Percentiles rank a stretch among this genome's conserved stretches.
These are phyloP conservation scores for Acrocalymma vagum DNA, from an alignment of 2,329 filamentous ascomycete species.

Conservation along the genomic window DNA sequence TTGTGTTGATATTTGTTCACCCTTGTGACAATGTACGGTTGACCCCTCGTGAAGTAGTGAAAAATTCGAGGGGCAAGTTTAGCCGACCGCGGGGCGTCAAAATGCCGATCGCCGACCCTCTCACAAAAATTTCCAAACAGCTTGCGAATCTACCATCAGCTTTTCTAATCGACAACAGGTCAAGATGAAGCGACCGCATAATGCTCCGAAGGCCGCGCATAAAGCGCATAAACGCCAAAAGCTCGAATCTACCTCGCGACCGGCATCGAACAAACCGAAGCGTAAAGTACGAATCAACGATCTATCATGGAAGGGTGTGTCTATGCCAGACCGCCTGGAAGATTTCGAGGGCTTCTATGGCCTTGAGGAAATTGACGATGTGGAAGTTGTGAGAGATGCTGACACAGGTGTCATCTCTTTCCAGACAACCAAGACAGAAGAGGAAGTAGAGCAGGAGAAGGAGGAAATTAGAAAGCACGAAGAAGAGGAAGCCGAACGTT, in stretches of 20 bases:
- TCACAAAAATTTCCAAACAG: slow-evolving; percentile 25
- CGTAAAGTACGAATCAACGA: slow-evolving; percentile 56
- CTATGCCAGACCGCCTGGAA: slow-evolving; percentile 77
- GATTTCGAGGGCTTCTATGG: slow-evolving; percentile 95
- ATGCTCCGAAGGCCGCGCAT: slow-evolving; percentile 47
- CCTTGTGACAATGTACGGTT: no score
- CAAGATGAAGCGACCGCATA: slow-evolving; percentile 48
- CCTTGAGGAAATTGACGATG: slow-evolving; percentile 88
- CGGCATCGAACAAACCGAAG: slow-evolving; percentile 28
- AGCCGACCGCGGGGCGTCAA: slow-evolving; percentile 31
- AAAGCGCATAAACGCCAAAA: slow-evolving; percentile 55
- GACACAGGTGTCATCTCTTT: slow-evolving; percentile 60
- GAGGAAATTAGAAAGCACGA: slow-evolving; percentile 30
- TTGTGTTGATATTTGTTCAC: no score
- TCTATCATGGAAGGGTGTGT: slow-evolving; percentile 70
- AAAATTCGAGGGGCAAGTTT: slow-evolving; percentile 21
- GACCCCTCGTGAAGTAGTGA: slow-evolving; percentile 30
- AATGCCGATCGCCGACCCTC: slow-evolving; percentile 34
- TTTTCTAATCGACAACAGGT: slow-evolving; percentile 7
- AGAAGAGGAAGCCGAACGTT: slow-evolving; percentile 26
- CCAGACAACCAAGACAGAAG: slow-evolving; percentile 38
- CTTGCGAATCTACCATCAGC: slow-evolving; percentile 7
- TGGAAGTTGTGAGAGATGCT: slow-evolving; percentile 75
- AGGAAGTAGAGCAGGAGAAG: slow-evolving; percentile 30
- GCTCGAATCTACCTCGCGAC: slow-evolving; percentile 33